Percentiles rank a stretch among this genome's conserved stretches.
Evolutionary conservation across 139 green algal genomes (phyloP).

Genomic region (Volvox africanus): DNA sequence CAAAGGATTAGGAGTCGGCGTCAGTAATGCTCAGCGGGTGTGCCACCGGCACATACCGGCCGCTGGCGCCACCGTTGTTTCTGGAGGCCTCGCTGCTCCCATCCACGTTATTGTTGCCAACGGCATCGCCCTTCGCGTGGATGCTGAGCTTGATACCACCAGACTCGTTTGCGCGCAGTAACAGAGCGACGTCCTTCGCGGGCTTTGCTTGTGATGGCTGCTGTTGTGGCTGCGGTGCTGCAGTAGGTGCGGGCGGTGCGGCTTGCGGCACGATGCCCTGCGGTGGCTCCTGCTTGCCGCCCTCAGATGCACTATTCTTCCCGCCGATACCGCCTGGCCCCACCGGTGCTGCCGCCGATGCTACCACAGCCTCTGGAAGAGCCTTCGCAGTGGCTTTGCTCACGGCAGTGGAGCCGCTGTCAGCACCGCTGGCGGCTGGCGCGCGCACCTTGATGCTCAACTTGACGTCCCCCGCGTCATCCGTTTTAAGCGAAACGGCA

Average conservation of each 20-base stretch:
- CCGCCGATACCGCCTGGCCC: background rate
- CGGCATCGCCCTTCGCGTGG: background rate
- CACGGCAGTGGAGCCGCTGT: background rate
- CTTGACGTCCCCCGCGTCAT: background rate
- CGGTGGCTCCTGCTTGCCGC: background rate
- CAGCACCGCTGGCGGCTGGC: background rate
- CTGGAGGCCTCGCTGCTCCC: background rate
- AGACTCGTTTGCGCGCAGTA: background rate
- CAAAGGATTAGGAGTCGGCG: background rate
- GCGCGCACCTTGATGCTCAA: slow-evolving; percentile 1
- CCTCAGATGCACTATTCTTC: background rate
- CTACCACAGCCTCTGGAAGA: no score
- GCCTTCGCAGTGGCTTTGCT: no score
- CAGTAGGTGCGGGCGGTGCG: background rate
- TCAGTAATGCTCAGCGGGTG: slow-evolving; percentile 10
- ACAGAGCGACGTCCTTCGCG: background rate
- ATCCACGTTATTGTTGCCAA: background rate
- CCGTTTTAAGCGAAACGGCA: background rate
- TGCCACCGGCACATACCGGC: background rate
- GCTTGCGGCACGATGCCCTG: background rate
- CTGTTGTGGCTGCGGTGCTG: background rate
- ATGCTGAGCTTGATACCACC: slow-evolving; percentile 4
- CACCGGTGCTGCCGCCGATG: background rate
- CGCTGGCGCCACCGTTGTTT: background rate
- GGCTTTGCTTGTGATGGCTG: background rate